Evolutionary conservation across 225 moss, liverwort and hornwort genomes (phyloP), one percentile per base, ranked within the genome.

Genomic region (Asterella californica): DNA sequence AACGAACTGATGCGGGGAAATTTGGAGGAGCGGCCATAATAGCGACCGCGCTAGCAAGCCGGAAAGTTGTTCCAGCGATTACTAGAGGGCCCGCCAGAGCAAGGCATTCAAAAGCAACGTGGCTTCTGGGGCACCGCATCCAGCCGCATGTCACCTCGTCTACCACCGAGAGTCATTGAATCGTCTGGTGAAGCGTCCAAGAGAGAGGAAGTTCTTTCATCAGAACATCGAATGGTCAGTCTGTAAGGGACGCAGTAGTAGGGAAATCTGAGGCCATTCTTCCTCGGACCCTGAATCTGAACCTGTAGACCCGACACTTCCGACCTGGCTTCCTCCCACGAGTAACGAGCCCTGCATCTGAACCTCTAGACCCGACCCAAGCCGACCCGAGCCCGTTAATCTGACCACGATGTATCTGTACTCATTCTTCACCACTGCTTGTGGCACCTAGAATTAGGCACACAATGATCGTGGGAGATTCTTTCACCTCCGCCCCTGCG

Each of bases 381-480:
- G n/a, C 32, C 64, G 24, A 24, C 64, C 29, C 27, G 10, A 27
- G 9, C 29, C 12, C 27, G 29, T 29, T 9, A 22, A 6, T 29
- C 21, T 64, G 62, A 10, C 9, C 25, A 19, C 62, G 24, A 66
- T 18, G 67, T 34, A 33, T 15, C 67, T 61, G 61, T 61, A 27
- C 4, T 8, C 22, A 25, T 21, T 6, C 19, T 61, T 61, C 8
- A 27, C 61, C 61, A 10, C n/a, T 27, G n/a, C n/a, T 27, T 27
- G 61, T 27, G 61, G n/a, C 1, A 25, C n/a, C 61, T 27, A 25
- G 61, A 59, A 27, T 61, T 52, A 12, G 52, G 52, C 14, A 52
- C 52, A 62, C 37, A 33, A 19, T 67, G 12, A 37, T 67, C 67
- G 67, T 67, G 67, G 67, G 67, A 67, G 67, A 67, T 67, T 67